These are phyloP conservation scores for Exophiala spinifera DNA, from an alignment of 2,329 filamentous ascomycete species.

Conservation along the genomic window DNA sequence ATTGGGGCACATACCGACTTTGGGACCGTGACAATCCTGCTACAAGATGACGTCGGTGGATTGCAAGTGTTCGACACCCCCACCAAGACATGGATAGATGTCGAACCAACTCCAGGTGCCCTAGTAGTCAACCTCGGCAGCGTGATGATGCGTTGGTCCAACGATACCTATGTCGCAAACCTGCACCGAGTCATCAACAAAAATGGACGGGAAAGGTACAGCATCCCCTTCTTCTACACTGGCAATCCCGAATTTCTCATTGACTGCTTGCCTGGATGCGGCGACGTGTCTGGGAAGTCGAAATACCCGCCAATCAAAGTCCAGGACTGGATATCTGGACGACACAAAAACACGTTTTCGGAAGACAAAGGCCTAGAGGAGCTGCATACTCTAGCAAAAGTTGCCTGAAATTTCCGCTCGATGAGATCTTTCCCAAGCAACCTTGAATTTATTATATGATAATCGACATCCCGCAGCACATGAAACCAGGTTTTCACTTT, in stretches of 20 bases:
- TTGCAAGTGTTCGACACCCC: conserved; percentile 31
- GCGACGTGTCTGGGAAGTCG: conserved; percentile 6
- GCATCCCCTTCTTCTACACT: conserved; percentile 32
- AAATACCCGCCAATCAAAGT: conserved; percentile 31
- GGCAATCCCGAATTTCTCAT: conserved; percentile 32
- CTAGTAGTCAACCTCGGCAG: conserved; percentile 34
- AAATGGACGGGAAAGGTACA: conserved; percentile 30
- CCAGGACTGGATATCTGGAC: conserved; percentile 28
- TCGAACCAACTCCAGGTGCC: conserved; percentile 27
- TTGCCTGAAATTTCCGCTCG: no score
- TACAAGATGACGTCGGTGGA: conserved; percentile 31
- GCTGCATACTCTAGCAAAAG: conserved; percentile 15
- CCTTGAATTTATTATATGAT: no score
- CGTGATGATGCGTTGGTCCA: conserved; percentile 34
- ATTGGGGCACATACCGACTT: conserved; percentile 36
- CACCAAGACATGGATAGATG: conserved; percentile 30
- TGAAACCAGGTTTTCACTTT: no score
- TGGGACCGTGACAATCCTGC: conserved; percentile 33
- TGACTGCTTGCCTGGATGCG: conserved; percentile 29
- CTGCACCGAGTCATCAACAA: conserved; percentile 34
- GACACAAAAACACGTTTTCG: conserved; percentile 31
- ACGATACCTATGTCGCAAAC: conserved; percentile 31
- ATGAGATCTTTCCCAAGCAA: no score
- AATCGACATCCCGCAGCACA: no score
- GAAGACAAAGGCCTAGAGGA: conserved; percentile 23